These are phyloP conservation scores for Paraleonurus japonicus DNA, from an alignment of 257 asterid genomes.

Conservation along the genomic window DNA sequence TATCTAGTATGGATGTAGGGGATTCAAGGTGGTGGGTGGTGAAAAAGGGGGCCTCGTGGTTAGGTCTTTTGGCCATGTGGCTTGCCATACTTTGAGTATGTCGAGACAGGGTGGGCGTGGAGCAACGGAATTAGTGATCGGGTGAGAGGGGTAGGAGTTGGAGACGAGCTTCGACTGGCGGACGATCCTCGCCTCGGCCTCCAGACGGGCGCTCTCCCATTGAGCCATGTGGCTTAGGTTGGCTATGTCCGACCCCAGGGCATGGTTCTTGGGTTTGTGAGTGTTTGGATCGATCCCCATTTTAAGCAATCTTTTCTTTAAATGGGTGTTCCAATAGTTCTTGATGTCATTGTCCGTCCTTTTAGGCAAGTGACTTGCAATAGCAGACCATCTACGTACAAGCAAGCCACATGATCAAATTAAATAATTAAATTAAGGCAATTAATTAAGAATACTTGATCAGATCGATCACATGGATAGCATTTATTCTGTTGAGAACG, in stretches of 20 bases:
- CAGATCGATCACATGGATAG: slow-evolving; percentile 25
- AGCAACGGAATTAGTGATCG: slow-evolving; percentile 5
- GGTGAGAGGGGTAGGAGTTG: neutral
- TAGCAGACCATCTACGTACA: slow-evolving; percentile 54
- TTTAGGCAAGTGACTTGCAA: slow-evolving; percentile 45
- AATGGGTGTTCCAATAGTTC: slow-evolving; percentile 54
- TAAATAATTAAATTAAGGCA: too few relatives aligned
- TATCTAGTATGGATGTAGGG: slow-evolving; percentile 28
- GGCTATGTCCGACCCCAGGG: slow-evolving; percentile 33
- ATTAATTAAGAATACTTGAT: too few relatives aligned
- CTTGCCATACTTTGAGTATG: slow-evolving; percentile 52
- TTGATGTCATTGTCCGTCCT: slow-evolving; percentile 57
- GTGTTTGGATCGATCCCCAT: slow-evolving; percentile 58
- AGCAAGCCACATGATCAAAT: neutral
- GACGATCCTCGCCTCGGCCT: slow-evolving; percentile 48
- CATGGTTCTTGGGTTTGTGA: slow-evolving; percentile 43
- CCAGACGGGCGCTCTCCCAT: slow-evolving; percentile 56
- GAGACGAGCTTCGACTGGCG: slow-evolving; percentile 26
- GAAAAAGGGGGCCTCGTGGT: neutral
- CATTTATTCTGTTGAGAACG: neutral
- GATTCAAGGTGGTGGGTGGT: slow-evolving; percentile 33
- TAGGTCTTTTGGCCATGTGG: slow-evolving; percentile 32
- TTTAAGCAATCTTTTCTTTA: slow-evolving; percentile 43
- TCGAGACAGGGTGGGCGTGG: slow-evolving; percentile 42
- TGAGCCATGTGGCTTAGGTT: slow-evolving; percentile 64